Percentiles rank a stretch among this genome's conserved stretches.
phyloP scores from a whole-genome alignment of 1,284 basidiomycete species.

The Coniferiporia weirii region DNA sequence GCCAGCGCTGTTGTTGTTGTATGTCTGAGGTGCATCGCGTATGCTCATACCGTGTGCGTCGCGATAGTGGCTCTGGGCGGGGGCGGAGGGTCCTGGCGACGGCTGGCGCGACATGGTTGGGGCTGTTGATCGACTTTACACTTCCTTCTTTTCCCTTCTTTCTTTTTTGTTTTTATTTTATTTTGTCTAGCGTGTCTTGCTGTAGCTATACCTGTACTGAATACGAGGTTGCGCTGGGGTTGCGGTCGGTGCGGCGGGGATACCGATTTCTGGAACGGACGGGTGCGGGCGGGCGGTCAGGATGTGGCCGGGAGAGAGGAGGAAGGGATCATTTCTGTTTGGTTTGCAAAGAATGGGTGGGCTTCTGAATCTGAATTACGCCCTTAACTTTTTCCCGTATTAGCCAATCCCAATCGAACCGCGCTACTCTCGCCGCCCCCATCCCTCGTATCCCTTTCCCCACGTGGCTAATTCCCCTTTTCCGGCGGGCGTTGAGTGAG shows the following conservation, averaged over 20 bases:
- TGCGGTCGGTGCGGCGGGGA: too few species aligned
- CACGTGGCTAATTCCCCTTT: slow-evolving; percentile 11
- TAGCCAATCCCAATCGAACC: too few species aligned
- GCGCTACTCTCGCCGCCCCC: too few species aligned
- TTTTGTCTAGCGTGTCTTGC: not conserved
- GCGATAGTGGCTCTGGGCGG: slow-evolving; percentile 24
- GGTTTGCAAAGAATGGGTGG: too few species aligned
- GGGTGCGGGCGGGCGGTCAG: too few species aligned
- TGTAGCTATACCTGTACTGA: not conserved
- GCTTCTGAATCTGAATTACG: too few species aligned
- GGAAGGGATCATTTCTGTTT: too few species aligned
- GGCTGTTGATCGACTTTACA: not conserved
- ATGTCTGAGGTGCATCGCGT: not conserved
- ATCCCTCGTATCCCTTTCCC: not conserved
- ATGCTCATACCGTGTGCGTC: not conserved
- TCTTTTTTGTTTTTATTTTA: not conserved
- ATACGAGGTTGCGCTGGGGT: too few species aligned
- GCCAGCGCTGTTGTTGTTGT: too few species aligned
- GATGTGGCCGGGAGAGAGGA: too few species aligned
- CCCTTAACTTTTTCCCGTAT: too few species aligned
- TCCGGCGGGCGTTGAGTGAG: slow-evolving; percentile 26
- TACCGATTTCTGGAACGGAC: too few species aligned
- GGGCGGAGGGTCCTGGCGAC: slow-evolving; percentile 42
- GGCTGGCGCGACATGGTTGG: slow-evolving; percentile 53
- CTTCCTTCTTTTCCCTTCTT: not conserved